Conservation (phyloP, 345 rosid species). For the Populus deltoides region DNA sequence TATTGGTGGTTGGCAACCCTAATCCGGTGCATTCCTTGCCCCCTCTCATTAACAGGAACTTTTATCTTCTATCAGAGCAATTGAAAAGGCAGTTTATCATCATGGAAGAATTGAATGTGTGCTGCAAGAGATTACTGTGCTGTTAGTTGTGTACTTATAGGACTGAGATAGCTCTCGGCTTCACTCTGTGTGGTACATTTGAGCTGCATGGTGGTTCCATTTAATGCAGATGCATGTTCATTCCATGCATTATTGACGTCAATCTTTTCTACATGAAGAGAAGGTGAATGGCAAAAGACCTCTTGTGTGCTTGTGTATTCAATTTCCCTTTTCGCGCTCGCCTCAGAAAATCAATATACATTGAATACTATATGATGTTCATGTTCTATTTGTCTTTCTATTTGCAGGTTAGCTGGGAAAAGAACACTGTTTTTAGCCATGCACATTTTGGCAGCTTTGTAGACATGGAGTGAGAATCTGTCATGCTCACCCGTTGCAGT, state of each 20-base stretch:
- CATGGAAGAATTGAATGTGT: not conserved
- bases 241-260: not conserved
- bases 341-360: not conserved
- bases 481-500: not conserved
- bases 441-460: not conserved
- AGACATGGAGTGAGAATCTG: not conserved
- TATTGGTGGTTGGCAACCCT: not conserved
- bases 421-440: not conserved
- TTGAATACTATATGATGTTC: not conserved
- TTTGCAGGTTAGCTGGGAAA: constrained; percentile 19
- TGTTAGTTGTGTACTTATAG: not conserved
- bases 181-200: not conserved
- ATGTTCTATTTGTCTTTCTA: not conserved
- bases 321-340: not conserved
- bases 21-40: not conserved
- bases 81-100: not conserved
- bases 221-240: not conserved
- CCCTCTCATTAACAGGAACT: not conserved
- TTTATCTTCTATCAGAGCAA: not conserved
- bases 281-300: not conserved
- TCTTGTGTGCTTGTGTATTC: not conserved
- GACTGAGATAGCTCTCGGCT: not conserved
- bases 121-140: not conserved
- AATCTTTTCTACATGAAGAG: not conserved
- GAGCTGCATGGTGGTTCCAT: not conserved